phyloP scores from a whole-genome alignment of 169 alveolate species.

The Plasmodium gonderi region DNA sequence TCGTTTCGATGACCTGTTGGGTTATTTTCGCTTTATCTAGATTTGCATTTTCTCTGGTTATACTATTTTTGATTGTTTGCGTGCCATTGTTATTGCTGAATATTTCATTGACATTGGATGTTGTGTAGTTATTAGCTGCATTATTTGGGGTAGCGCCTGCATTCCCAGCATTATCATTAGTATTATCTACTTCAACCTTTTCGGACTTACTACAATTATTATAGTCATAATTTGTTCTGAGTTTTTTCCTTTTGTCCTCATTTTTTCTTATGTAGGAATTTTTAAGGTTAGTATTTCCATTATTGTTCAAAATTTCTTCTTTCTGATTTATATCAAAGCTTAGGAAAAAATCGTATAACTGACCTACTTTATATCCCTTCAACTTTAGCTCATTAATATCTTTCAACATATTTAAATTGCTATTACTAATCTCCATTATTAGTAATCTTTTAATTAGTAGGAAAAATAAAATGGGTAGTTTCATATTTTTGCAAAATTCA shows the following conservation, averaged over 20 bases:
- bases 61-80: not conserved
- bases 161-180: not conserved
- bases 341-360: constrained; percentile 78
- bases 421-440: constrained; percentile 74
- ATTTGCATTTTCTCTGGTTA: not conserved
- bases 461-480: constrained; percentile 79
- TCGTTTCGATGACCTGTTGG: not conserved
- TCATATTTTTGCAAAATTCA: constrained; percentile 79
- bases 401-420: constrained; percentile 43
- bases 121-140: constrained; percentile 1
- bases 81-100: not conserved
- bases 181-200: not conserved
- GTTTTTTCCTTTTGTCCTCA: constrained; percentile 46
- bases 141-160: not conserved
- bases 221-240: constrained; percentile 10
- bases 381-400: constrained; percentile 79
- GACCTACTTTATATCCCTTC: constrained; percentile 81
- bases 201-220: not conserved
- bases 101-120: not conserved
- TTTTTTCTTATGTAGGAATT: constrained; percentile 1
- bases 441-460: constrained; percentile 78
- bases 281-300: not conserved
- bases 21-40: too few species aligned
- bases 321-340: constrained; percentile 76
- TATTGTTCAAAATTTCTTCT: not conserved